Percentiles rank a stretch among this genome's conserved stretches.
phyloP scores from a whole-genome alignment of 192 early-diverging fungal species.

The Chytriomyces sp. region DNA sequence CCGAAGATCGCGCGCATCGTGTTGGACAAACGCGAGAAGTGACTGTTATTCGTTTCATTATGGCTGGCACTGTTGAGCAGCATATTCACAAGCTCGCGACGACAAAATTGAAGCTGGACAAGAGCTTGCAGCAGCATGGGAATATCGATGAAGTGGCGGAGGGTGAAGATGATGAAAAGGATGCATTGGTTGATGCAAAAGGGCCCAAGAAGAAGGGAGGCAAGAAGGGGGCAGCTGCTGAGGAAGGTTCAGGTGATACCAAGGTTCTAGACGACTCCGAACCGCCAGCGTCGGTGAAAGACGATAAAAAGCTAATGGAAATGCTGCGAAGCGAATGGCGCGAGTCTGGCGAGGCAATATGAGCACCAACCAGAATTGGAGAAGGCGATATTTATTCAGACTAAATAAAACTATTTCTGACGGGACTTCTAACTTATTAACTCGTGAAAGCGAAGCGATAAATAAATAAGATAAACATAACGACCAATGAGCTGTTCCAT shows the following conservation, averaged over 20 bases:
- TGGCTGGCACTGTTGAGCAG: conserved; percentile 72
- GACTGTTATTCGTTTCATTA: conserved; percentile 71
- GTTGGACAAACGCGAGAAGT: conserved; percentile 88
- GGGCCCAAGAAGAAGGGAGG: neutral
- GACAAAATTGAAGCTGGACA: conserved; percentile 68
- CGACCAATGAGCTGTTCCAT: too few species aligned
- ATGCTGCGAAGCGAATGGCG: conserved; percentile 28
- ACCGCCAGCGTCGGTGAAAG: neutral
- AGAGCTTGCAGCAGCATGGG: conserved; percentile 40
- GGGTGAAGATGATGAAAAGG: conserved; percentile 8
- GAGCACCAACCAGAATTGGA: neutral
- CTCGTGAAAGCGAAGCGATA: too few species aligned
- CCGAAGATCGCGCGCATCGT: conserved; percentile 81
- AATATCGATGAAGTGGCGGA: neutral
- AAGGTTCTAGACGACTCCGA: neutral
- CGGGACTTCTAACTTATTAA: too few species aligned
- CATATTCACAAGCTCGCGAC: conserved; percentile 65
- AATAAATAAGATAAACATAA: too few species aligned
- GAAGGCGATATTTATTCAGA: neutral
- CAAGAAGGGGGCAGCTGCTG: neutral
- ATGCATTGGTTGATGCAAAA: conserved; percentile 1
- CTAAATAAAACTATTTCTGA: neutral
- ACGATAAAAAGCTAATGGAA: conserved; percentile 34
- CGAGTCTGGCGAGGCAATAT: neutral
- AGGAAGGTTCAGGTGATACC: neutral